A percentile compares a stretch with the other conserved stretches of the same genome.
These are phyloP conservation scores for Macrolepiota dolichaula DNA, from an alignment of 768 basidiomycete genomes.

Conservation along the genomic window DNA sequence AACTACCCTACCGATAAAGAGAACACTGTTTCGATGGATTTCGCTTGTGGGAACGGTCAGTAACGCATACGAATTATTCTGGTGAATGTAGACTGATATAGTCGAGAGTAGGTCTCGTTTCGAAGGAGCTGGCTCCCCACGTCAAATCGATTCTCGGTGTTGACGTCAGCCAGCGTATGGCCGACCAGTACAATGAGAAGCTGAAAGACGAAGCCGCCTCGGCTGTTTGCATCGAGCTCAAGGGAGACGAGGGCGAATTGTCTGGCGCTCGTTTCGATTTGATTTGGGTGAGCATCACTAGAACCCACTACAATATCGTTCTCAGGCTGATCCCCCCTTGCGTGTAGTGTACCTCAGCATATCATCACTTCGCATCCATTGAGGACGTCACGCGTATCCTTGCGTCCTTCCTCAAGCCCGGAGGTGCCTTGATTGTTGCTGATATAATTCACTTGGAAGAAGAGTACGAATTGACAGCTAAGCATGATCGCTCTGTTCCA, in stretches of 20 bases:
- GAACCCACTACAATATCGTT: no score
- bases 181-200: slow-evolving; percentile 54
- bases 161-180: slow-evolving; percentile 64
- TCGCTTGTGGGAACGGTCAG: neutral
- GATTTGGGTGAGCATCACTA: neutral
- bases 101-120: neutral
- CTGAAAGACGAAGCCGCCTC: slow-evolving; percentile 55
- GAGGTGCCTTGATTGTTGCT: slow-evolving; percentile 55
- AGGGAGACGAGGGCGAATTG: slow-evolving; percentile 21
- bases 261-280: neutral
- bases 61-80: neutral
- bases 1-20: slow-evolving; percentile 17
- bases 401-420: slow-evolving; percentile 55
- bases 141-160: slow-evolving; percentile 59
- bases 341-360: slow-evolving; percentile 54
- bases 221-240: slow-evolving; percentile 45
- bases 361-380: slow-evolving; percentile 61
- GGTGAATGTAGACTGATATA: neutral
- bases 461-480: slow-evolving; percentile 17
- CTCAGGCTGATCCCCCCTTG: neutral
- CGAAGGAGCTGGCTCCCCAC: slow-evolving; percentile 46
- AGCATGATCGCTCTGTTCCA: slow-evolving; percentile 41
- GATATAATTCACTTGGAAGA: slow-evolving; percentile 34
- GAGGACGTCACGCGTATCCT: slow-evolving; percentile 49
- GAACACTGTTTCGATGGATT: neutral